Percentiles rank a stretch among this genome's conserved stretches.
phyloP scores from a whole-genome alignment of 768 basidiomycete genomes.

The Leccinum arenicola region DNA sequence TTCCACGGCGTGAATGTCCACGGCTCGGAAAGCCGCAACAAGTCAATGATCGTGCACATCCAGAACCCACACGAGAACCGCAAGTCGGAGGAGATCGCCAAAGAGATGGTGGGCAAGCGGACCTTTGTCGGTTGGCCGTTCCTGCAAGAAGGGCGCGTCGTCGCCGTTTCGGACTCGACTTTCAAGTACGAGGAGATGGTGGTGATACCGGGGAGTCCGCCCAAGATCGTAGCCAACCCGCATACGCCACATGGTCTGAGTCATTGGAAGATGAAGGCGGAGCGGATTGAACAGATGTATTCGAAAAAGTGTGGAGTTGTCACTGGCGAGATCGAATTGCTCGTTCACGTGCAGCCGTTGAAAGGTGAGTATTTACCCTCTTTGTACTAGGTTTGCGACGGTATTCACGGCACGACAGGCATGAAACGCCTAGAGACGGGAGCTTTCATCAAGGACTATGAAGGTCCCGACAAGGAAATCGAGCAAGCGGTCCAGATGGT shows the following conservation, averaged over 20 bases:
- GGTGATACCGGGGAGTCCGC: constrained; percentile 47
- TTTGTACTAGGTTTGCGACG: background rate
- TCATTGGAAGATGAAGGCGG: constrained; percentile 79
- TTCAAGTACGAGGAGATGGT: constrained; percentile 81
- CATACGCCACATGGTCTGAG: constrained; percentile 67
- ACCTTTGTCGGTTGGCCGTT: constrained; percentile 92
- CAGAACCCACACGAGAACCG: constrained; percentile 67
- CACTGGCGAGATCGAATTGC: constrained; percentile 73
- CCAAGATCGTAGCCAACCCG: constrained; percentile 65
- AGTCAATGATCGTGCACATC: constrained; percentile 89
- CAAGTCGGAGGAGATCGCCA: constrained; percentile 72
- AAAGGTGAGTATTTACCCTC: constrained; percentile 58
- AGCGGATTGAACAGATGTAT: constrained; percentile 77
- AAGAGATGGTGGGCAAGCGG: constrained; percentile 69
- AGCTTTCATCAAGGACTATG: constrained; percentile 94
- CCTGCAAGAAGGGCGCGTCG: constrained; percentile 86
- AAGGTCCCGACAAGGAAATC: constrained; percentile 73
- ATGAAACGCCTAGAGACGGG: constrained; percentile 86
- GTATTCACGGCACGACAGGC: constrained; percentile 44
- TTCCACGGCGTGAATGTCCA: constrained; percentile 93
- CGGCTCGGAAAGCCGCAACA: constrained; percentile 84
- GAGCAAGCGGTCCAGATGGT: constrained; percentile 89
- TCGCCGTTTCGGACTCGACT: constrained; percentile 79
- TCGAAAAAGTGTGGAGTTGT: constrained; percentile 89
- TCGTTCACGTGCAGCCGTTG: constrained; percentile 86